A percentile compares a stretch with the other conserved stretches of the same genome.
phyloP scores from a whole-genome alignment of 2,329 filamentous ascomycete species.

The Emydomyces testavorans region DNA sequence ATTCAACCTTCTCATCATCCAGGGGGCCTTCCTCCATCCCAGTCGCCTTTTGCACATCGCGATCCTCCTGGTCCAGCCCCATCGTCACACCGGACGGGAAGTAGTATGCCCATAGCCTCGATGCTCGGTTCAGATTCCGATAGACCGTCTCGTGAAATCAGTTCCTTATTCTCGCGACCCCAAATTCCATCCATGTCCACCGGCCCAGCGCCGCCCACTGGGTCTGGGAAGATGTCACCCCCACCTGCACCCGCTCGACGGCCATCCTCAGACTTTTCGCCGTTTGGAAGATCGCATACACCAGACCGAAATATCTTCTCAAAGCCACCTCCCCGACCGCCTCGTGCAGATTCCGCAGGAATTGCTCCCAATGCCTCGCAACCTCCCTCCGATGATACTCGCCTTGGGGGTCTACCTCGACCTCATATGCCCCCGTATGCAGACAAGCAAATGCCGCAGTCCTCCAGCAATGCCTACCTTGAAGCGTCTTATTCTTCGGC shows the following conservation, averaged over 20 bases:
- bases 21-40: slow-evolving; percentile 31
- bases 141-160: slow-evolving; percentile 37
- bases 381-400: slow-evolving; percentile 23
- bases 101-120: slow-evolving; percentile 64
- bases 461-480: slow-evolving; percentile 27
- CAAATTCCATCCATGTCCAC: slow-evolving; percentile 19
- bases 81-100: slow-evolving; percentile 45
- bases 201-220: slow-evolving; percentile 24
- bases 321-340: slow-evolving; percentile 32
- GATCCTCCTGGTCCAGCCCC: slow-evolving; percentile 41
- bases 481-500: slow-evolving; percentile 26
- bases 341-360: slow-evolving; percentile 30
- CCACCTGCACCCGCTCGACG: slow-evolving; percentile 32
- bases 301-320: slow-evolving; percentile 53
- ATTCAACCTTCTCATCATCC: slow-evolving; percentile 31
- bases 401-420: slow-evolving; percentile 25
- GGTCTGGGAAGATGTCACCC: slow-evolving; percentile 33
- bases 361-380: slow-evolving; percentile 16
- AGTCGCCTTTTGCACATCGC: slow-evolving; percentile 35
- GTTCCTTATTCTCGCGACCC: slow-evolving; percentile 36
- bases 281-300: slow-evolving; percentile 57
- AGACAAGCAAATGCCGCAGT: slow-evolving; percentile 27
- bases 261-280: slow-evolving; percentile 48
- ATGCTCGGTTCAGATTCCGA: slow-evolving; percentile 50
- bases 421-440: slow-evolving; percentile 25